Percentiles rank a stretch among this genome's conserved stretches.
Evolutionary conservation across 192 early-diverging fungal genomes (phyloP).

Genomic region (Podila verticillata): DNA sequence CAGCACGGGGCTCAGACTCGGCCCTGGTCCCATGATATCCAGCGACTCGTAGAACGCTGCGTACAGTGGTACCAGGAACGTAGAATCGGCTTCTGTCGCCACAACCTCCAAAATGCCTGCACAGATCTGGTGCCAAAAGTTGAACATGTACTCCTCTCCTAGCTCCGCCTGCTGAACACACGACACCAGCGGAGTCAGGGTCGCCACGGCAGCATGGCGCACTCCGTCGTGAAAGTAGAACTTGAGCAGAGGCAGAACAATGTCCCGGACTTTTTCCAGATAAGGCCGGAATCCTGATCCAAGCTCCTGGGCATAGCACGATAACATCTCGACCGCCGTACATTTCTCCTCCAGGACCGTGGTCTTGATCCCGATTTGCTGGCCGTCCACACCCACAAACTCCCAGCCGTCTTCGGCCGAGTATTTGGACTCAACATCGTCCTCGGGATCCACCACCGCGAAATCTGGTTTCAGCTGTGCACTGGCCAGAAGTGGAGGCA

Average conservation of each 20-base stretch:
- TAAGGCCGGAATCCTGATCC: slow-evolving; percentile 90
- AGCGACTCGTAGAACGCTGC: slow-evolving; percentile 79
- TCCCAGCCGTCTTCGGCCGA: slow-evolving; percentile 99
- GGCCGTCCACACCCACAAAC: slow-evolving; percentile 90
- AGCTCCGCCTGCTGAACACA: slow-evolving; percentile 64
- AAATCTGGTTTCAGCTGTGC: slow-evolving; percentile 95
- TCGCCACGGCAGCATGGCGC: slow-evolving; percentile 83
- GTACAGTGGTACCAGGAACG: slow-evolving; percentile 82
- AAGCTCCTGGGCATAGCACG: slow-evolving; percentile 93
- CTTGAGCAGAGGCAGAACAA: slow-evolving; percentile 89
- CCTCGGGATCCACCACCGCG: slow-evolving; percentile 85
- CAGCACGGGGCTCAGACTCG: slow-evolving; percentile 69
- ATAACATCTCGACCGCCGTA: slow-evolving; percentile 97
- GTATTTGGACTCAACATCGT: slow-evolving; percentile 84
- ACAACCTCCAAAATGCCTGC: slow-evolving; percentile 84
- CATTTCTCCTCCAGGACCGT: slow-evolving; percentile 97
- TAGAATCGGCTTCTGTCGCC: slow-evolving; percentile 81
- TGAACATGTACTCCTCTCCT: slow-evolving; percentile 61
- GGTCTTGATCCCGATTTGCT: slow-evolving; percentile 96
- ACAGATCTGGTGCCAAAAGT: slow-evolving; percentile 79
- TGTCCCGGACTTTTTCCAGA: slow-evolving; percentile 83
- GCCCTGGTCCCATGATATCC: slow-evolving; percentile 66
- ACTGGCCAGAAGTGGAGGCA: slow-evolving; percentile 88
- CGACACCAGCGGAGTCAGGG: slow-evolving; percentile 84
- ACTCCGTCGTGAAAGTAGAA: slow-evolving; percentile 99